phyloP scores from a whole-genome alignment of 2,329 filamentous ascomycete species.

The Fusarium oxysporum region DNA sequence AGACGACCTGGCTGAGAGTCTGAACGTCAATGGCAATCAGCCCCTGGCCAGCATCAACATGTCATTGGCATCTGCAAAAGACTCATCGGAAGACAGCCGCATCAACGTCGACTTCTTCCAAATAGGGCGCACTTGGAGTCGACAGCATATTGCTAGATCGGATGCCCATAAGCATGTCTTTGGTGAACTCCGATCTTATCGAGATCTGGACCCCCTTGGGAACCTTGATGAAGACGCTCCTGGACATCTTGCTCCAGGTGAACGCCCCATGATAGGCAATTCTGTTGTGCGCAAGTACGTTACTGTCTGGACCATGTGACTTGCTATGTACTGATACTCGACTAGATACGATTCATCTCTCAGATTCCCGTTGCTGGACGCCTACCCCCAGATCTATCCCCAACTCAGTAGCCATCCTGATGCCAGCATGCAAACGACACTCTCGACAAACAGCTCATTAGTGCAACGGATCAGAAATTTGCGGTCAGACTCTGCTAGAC shows the following conservation, averaged over 20 bases:
- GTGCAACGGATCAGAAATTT: slow-evolving; percentile 74
- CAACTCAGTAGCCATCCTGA: slow-evolving; percentile 51
- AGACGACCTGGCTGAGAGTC: slow-evolving; percentile 70
- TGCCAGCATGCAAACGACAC: slow-evolving; percentile 63
- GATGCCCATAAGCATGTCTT: slow-evolving; percentile 44
- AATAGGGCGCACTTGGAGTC: slow-evolving; percentile 35
- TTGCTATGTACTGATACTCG: not conserved
- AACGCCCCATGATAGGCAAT: slow-evolving; percentile 44
- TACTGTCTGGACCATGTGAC: not conserved
- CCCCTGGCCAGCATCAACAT: slow-evolving; percentile 81
- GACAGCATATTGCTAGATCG: slow-evolving; percentile 14
- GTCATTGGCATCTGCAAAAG: slow-evolving; percentile 59
- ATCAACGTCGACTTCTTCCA: slow-evolving; percentile 50
- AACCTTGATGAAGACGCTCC: slow-evolving; percentile 7
- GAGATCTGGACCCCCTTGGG: slow-evolving; percentile 29
- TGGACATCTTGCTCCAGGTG: slow-evolving; percentile 2
- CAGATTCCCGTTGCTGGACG: slow-evolving; percentile 82
- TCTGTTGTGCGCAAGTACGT: slow-evolving; percentile 47
- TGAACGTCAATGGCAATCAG: slow-evolving; percentile 83
- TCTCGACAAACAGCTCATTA: slow-evolving; percentile 83
- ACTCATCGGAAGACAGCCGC: slow-evolving; percentile 45
- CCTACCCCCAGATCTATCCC: slow-evolving; percentile 82
- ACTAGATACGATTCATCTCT: slow-evolving; percentile 63
- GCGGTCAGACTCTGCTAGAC: slow-evolving; percentile 71
- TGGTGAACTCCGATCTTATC: slow-evolving; percentile 44